A percentile compares a stretch with the other conserved stretches of the same genome.
phyloP scores from a whole-genome alignment of 306 rosid species.

The Ormosia emarginata region DNA sequence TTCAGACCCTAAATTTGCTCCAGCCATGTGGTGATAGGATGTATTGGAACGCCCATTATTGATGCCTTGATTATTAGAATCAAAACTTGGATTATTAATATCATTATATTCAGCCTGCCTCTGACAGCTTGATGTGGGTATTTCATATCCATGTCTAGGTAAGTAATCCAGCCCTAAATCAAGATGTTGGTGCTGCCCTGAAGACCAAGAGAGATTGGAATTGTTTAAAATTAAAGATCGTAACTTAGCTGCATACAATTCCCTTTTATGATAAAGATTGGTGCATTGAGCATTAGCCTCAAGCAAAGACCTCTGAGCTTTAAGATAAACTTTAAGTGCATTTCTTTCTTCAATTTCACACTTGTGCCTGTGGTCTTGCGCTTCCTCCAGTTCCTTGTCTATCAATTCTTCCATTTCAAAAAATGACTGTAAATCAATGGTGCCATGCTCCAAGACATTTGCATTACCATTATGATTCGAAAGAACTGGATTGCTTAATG shows the following conservation, averaged over 20 bases:
- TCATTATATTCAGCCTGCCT: slow-evolving; percentile 51
- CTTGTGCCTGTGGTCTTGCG: slow-evolving; percentile 69
- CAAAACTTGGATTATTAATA: slow-evolving; percentile 44
- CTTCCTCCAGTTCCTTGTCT: slow-evolving; percentile 91
- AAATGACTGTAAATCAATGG: slow-evolving; percentile 49
- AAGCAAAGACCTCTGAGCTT: slow-evolving; percentile 76
- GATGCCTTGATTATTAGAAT: slow-evolving; percentile 45
- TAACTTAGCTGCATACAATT: slow-evolving; percentile 60
- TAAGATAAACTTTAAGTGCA: slow-evolving; percentile 80
- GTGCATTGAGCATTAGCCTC: slow-evolving; percentile 82
- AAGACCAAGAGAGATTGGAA: slow-evolving; percentile 57
- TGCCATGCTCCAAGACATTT: slow-evolving; percentile 38
- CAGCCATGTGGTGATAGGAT: slow-evolving; percentile 33
- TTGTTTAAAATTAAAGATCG: slow-evolving; percentile 57
- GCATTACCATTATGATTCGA: slow-evolving; percentile 46
- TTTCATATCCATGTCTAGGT: slow-evolving; percentile 50
- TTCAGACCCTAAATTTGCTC: slow-evolving; percentile 61
- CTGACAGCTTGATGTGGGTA: slow-evolving; percentile 53
- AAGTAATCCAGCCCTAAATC: slow-evolving; percentile 52
- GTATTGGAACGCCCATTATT: slow-evolving; percentile 37
- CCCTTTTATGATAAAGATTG: slow-evolving; percentile 76
- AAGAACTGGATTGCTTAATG: slow-evolving; percentile 31
- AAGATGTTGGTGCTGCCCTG: slow-evolving; percentile 55
- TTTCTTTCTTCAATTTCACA: slow-evolving; percentile 93
- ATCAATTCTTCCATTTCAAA: slow-evolving; percentile 71